These are phyloP conservation scores for Macrocybe gigantea DNA, from an alignment of 768 basidiomycete species.

Conservation along the genomic window DNA sequence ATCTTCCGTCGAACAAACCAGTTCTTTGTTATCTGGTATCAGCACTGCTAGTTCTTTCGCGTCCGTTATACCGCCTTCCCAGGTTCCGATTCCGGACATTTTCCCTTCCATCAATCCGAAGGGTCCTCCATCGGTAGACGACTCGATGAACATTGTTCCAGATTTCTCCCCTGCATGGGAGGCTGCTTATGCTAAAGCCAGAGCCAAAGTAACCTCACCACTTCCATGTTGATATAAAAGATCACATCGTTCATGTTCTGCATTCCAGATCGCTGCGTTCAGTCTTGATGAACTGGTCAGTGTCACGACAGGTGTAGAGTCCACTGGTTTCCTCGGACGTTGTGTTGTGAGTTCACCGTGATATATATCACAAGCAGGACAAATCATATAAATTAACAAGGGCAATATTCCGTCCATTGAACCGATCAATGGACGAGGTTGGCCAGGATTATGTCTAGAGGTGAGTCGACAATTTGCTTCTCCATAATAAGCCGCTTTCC, in stretches of 20 bases:
- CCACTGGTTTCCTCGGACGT: conserved; percentile 27
- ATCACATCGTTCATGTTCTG: too few species aligned
- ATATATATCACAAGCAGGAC: too few species aligned
- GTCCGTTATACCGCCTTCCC: conserved; percentile 36
- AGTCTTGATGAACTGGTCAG: conserved; percentile 44
- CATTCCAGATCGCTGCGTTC: conserved; percentile 24
- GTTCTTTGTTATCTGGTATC: too few species aligned
- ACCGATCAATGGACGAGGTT: conserved; percentile 16
- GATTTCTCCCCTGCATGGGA: conserved; percentile 30
- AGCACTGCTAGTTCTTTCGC: conserved; percentile 19
- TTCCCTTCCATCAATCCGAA: conserved; percentile 40
- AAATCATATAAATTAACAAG: conserved; percentile 1
- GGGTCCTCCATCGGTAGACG: conserved; percentile 35
- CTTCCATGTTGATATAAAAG: too few species aligned
- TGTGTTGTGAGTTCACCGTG: conserved; percentile 33
- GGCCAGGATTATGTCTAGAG: conserved; percentile 50
- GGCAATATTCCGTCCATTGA: conserved; percentile 39
- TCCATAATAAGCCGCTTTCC: neutral
- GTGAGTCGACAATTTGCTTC: conserved; percentile 12
- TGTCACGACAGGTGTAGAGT: conserved; percentile 41
- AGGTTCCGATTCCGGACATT: conserved; percentile 35
- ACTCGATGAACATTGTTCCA: conserved; percentile 8
- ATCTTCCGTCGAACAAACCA: too few species aligned
- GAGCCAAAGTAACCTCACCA: conserved; percentile 22
- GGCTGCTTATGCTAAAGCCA: conserved; percentile 37